phyloP scores from a whole-genome alignment of 176 grass and related monocot species.

The Guadua angustifolia region DNA sequence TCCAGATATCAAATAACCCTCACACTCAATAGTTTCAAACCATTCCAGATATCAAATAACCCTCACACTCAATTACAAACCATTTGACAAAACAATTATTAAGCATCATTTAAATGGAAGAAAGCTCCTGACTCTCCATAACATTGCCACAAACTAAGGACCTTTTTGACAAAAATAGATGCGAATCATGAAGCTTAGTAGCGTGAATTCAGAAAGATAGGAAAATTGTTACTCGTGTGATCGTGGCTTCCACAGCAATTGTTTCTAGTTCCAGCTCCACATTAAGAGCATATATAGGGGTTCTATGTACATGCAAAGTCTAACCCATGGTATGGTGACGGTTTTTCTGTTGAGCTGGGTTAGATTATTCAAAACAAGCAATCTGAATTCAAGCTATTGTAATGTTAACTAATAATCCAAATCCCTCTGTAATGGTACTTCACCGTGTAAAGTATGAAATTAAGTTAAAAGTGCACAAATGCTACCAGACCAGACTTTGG shows the following conservation, averaged over 20 bases:
- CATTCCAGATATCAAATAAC: background rate
- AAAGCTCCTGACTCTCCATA: constrained; percentile 7
- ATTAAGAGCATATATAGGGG: background rate
- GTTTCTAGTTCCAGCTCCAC: background rate
- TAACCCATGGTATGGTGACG: background rate
- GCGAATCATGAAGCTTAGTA: constrained; percentile 14
- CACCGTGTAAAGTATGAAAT: background rate
- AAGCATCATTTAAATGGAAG: background rate
- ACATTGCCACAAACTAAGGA: constrained; percentile 10
- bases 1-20: no score
- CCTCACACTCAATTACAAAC: constrained; percentile 1
- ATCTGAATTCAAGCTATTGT: no score
- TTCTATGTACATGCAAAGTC: constrained; percentile 6
- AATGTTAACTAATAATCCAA: no score
- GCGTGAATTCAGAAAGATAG: background rate
- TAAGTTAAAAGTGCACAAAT: background rate
- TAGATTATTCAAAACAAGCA: no score
- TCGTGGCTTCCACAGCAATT: background rate
- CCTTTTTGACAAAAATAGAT: background rate
- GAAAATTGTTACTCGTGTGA: background rate
- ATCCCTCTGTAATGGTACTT: background rate
- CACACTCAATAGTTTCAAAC: constrained; percentile 35
- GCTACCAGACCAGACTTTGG: background rate
- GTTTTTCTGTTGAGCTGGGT: no score
- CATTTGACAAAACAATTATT: background rate